These are phyloP conservation scores for Paxillus rubicundulus DNA, from an alignment of 768 basidiomycete genomes.

Conservation along the genomic window DNA sequence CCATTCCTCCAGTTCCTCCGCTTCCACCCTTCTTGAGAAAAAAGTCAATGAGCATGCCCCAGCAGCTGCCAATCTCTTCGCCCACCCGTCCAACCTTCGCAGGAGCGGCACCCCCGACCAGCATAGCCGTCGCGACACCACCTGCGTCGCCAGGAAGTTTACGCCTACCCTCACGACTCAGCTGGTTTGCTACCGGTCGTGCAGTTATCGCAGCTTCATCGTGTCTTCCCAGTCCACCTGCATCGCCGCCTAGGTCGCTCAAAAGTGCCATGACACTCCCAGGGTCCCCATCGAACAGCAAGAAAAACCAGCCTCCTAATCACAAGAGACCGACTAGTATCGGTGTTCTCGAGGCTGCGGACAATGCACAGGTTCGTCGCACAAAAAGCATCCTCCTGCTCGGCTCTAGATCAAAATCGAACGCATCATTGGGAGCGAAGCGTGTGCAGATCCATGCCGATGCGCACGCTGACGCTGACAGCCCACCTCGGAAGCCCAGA, in stretches of 20 bases:
- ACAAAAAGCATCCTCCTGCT: conserved; percentile 34
- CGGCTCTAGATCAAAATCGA: conserved; percentile 25
- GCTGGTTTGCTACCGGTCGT: conserved; percentile 26
- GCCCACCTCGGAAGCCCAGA: conserved; percentile 16
- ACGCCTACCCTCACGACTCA: conserved; percentile 31
- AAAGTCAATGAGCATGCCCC: conserved; percentile 8
- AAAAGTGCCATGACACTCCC: conserved; percentile 7
- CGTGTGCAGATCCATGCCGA: conserved; percentile 31
- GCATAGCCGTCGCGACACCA: conserved; percentile 15
- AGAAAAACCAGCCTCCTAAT: conserved; percentile 5
- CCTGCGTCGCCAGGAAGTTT: conserved; percentile 29
- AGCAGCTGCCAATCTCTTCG: conserved; percentile 3
- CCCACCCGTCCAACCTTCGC: conserved; percentile 8
- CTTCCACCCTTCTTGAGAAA: conserved; percentile 24
- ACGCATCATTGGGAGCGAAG: conserved; percentile 18
- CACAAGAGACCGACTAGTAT: conserved; percentile 27
- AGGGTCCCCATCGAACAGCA: conserved; percentile 6
- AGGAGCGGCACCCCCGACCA: background rate
- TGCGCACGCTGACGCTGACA: conserved; percentile 10
- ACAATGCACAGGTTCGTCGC: conserved; percentile 20
- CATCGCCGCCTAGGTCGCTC: conserved; percentile 22
- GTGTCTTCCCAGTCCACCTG: conserved; percentile 29
- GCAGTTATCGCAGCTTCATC: conserved; percentile 7
- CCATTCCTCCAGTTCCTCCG: conserved; percentile 24
- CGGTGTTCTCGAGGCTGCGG: conserved; percentile 31